Evolutionary conservation across 805 yeast species (phyloP), one percentile per base, ranked within the genome.

Genomic region (Starmerella davenportii): DNA sequence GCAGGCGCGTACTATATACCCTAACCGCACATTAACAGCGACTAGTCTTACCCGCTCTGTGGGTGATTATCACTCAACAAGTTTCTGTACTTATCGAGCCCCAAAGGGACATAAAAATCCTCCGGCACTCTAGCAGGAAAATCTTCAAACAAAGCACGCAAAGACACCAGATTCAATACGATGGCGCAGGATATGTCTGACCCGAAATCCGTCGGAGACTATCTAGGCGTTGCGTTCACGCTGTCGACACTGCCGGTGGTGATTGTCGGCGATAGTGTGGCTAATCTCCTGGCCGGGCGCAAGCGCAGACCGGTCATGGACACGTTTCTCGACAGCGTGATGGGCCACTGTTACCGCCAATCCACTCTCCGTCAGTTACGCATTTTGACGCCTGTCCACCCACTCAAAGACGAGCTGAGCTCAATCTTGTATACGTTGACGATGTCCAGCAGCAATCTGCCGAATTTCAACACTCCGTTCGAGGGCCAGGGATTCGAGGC

Each of bases 291-390:
- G 11, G 34, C 39, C 11, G 39, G 39, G 5, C 20, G 11, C 11
- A 29, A 30, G 28, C 38, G 45, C 5, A 23, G 46, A 17, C 34
- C 41, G 5, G n/a, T 23, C 21, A 21, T 35, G 11, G 45, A 43
- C 21, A 35, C 40, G 11, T 16, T 36, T n/a, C 23, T 38, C 11
- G 45, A 42, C 23, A 37, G 46, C 24, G 34, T 39, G 15, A 44
- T 44, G 47, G 47, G 47, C 20, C 46, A 43, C 30, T 39, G 43
- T 39, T 44, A 44, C 36, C 37, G 38, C 24, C 21, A 34, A 21
- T 43, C 49, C 8, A 46, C 49, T 15, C 37, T 44, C 21, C 38
- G 37, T n/a, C 49, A 50, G 40, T 36, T 50, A 30, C 46, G 52
- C 7, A 42, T 46, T 18, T 30, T 50, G 21, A 39, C 45, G 5